A percentile compares a stretch with the other conserved stretches of the same genome.
These are phyloP conservation scores for Morella rubra DNA, from an alignment of 306 rosid species.

Conservation along the genomic window DNA sequence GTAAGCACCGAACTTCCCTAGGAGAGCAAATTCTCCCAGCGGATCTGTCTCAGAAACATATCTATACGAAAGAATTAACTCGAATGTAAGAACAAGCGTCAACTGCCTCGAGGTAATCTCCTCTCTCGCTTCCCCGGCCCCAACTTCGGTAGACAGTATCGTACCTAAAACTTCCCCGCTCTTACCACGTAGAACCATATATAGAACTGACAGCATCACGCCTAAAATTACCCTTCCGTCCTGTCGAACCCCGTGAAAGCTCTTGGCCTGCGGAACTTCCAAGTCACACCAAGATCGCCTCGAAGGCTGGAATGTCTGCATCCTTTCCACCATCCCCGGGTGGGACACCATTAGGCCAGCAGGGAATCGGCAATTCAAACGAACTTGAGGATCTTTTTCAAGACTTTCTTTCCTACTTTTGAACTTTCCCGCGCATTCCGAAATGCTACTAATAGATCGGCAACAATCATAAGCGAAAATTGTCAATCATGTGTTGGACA, in stretches of 20 bases:
- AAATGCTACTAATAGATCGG: not conserved
- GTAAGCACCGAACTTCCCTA: too few species aligned
- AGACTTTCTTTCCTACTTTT: too few species aligned
- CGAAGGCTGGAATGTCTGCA: not conserved
- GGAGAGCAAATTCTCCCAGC: too few species aligned
- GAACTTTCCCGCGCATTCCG: too few species aligned
- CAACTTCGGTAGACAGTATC: too few species aligned
- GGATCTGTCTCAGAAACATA: too few species aligned
- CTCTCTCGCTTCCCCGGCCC: too few species aligned
- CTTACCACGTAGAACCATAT: not conserved
- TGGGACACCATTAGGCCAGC: not conserved
- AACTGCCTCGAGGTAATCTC: too few species aligned
- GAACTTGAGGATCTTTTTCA: too few species aligned
- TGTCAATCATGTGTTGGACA: conserved; percentile 79
- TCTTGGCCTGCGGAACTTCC: not conserved
- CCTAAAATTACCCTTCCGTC: not conserved
- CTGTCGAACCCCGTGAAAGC: not conserved
- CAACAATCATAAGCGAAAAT: conserved; percentile 44
- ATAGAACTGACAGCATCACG: not conserved
- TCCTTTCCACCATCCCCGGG: not conserved
- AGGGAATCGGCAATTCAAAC: too few species aligned
- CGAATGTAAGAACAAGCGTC: too few species aligned
- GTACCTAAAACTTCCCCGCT: not conserved
- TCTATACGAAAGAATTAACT: too few species aligned
- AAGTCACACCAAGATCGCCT: not conserved